These are phyloP conservation scores for Daldinia sp. DNA, from an alignment of 2,329 filamentous ascomycete genomes.

Conservation along the genomic window DNA sequence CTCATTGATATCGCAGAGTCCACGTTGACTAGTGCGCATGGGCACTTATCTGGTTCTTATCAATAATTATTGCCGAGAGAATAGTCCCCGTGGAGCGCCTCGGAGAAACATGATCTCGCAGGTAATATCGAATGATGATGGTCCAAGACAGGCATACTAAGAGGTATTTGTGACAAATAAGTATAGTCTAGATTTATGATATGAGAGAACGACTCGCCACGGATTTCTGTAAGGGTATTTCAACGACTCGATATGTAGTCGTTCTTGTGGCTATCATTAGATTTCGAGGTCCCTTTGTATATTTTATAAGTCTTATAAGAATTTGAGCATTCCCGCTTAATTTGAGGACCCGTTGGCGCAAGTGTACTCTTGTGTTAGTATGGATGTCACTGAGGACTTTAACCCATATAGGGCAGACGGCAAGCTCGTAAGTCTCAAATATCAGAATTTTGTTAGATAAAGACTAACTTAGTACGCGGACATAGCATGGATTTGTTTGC, in stretches of 20 bases:
- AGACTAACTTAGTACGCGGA: neutral
- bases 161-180: neutral
- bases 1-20: neutral
- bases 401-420: neutral
- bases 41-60: slow-evolving; percentile 10
- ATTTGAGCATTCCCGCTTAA: neutral
- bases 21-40: neutral
- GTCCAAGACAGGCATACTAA: neutral
- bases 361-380: neutral
- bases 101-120: slow-evolving; percentile 38
- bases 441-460: neutral
- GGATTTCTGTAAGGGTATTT: neutral
- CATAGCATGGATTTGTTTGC: slow-evolving; percentile 3
- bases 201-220: neutral
- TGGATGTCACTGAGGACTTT: neutral
- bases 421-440: neutral
- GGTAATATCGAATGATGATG: slow-evolving; percentile 11
- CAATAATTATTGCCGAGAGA: slow-evolving; percentile 19
- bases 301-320: neutral
- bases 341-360: neutral
- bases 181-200: neutral
- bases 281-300: neutral
- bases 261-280: neutral
- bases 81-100: slow-evolving; percentile 34
- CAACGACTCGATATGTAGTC: neutral